Conservation (phyloP, 2,329 filamentous ascomycete genomes). For the Ascochyta rabiei region DNA sequence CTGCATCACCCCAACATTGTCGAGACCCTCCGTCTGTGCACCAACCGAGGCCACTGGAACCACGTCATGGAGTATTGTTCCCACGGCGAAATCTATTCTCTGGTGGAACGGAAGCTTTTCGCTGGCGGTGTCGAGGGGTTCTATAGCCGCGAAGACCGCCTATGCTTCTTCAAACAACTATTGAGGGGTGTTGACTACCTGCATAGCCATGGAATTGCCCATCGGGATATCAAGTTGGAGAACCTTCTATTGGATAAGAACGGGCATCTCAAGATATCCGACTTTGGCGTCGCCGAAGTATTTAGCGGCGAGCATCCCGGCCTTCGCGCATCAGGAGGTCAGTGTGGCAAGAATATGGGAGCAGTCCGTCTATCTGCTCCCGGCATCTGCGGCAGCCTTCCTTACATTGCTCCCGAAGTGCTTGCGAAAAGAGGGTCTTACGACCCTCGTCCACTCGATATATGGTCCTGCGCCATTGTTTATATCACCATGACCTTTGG, state of each 20-base stretch:
- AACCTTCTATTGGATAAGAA: slow-evolving; percentile 80
- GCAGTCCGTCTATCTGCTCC: slow-evolving; percentile 74
- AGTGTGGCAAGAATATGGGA: slow-evolving; percentile 75
- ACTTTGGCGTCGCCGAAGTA: slow-evolving; percentile 88
- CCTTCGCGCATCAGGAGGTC: slow-evolving; percentile 71
- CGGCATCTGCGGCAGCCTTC: slow-evolving; percentile 82
- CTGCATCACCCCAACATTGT: slow-evolving; percentile 88
- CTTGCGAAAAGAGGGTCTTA: slow-evolving; percentile 69
- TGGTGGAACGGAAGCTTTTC: slow-evolving; percentile 66
- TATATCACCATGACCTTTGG: slow-evolving; percentile 78
- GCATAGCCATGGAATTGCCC: slow-evolving; percentile 82
- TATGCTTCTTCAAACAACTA: slow-evolving; percentile 89
- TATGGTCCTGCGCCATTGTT: slow-evolving; percentile 85
- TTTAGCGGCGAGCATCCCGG: slow-evolving; percentile 84
- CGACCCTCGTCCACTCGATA: slow-evolving; percentile 80
- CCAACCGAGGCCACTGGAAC: slow-evolving; percentile 77
- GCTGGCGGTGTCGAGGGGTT: slow-evolving; percentile 58
- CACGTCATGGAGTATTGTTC: slow-evolving; percentile 94
- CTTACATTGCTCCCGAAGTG: slow-evolving; percentile 88
- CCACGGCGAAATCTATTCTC: slow-evolving; percentile 77
- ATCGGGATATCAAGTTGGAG: slow-evolving; percentile 89
- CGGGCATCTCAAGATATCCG: slow-evolving; percentile 86
- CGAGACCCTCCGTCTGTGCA: slow-evolving; percentile 76
- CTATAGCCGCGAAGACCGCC: slow-evolving; percentile 70
- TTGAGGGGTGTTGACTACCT: slow-evolving; percentile 82